These are phyloP conservation scores for Exophiala dermatitidis DNA, from an alignment of 2,329 filamentous ascomycete species.

Conservation along the genomic window DNA sequence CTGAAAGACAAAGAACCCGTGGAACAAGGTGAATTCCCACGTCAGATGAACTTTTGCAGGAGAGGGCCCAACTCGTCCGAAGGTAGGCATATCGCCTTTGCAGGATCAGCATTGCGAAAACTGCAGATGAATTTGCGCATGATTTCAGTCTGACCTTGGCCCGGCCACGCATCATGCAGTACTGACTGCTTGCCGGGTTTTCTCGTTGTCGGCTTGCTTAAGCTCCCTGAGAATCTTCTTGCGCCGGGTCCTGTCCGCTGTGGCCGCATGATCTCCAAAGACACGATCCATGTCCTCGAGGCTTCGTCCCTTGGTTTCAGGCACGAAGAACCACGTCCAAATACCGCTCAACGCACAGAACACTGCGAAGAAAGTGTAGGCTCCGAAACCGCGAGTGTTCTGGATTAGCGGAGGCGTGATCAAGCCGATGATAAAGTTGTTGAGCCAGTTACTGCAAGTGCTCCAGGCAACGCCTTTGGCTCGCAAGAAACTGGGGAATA, in stretches of 20 bases:
- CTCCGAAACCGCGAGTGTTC: slow-evolving; percentile 44
- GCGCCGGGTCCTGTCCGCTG: neutral
- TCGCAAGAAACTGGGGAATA: slow-evolving; percentile 55
- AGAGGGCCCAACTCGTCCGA: too few species aligned
- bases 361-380: slow-evolving; percentile 54
- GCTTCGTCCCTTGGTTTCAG: slow-evolving; percentile 51
- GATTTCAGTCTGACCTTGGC: neutral
- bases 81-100: too few species aligned
- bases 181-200: neutral
- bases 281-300: slow-evolving; percentile 50
- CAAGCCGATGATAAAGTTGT: slow-evolving; percentile 58
- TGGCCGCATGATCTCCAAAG: slow-evolving; percentile 31
- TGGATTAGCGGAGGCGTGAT: slow-evolving; percentile 58
- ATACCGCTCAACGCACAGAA: slow-evolving; percentile 46
- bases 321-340: slow-evolving; percentile 50
- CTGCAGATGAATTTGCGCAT: too few species aligned
- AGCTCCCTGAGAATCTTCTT: slow-evolving; percentile 5
- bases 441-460: slow-evolving; percentile 58
- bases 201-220: neutral
- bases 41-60: too few species aligned
- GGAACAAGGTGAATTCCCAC: too few species aligned
- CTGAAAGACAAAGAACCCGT: too few species aligned
- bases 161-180: neutral
- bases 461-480: slow-evolving; percentile 61
- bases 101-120: too few species aligned